These are phyloP conservation scores for Malus asiatica DNA, from an alignment of 306 rosid species.

Conservation along the genomic window DNA sequence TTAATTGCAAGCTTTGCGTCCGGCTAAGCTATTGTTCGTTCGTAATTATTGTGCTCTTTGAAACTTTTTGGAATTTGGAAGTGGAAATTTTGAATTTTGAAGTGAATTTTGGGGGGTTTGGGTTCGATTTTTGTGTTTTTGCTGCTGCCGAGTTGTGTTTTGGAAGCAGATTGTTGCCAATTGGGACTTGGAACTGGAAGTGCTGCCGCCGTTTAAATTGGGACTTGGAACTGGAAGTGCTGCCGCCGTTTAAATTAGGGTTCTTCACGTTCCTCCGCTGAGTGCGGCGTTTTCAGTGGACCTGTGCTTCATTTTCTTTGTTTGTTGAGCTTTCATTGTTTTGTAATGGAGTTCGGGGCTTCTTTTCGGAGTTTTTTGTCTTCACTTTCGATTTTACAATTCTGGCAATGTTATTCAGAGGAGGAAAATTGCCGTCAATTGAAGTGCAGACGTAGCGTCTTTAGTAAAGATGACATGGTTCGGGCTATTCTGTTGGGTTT, in stretches of 20 bases:
- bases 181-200: background rate
- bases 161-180: conserved; percentile 3
- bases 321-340: conserved; percentile 1
- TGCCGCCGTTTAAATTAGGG: conserved; percentile 19
- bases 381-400: background rate
- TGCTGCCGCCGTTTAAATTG: conserved; percentile 1
- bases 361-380: background rate
- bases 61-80: background rate
- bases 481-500: background rate
- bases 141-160: conserved; percentile 5
- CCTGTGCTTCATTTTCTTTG: background rate
- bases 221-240: background rate
- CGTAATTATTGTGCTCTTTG: background rate
- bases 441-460: background rate
- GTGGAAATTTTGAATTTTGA: background rate
- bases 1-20: background rate
- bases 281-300: background rate
- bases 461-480: background rate
- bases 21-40: background rate
- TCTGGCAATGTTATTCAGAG: background rate
- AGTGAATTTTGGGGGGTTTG: conserved; percentile 11
- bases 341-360: conserved; percentile 6
- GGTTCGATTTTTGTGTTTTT: conserved; percentile 4
- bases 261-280: background rate
- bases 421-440: conserved; percentile 8